Evolutionary conservation across 2,329 filamentous ascomycete genomes (phyloP).

Genomic region (Cercospora sp.): DNA sequence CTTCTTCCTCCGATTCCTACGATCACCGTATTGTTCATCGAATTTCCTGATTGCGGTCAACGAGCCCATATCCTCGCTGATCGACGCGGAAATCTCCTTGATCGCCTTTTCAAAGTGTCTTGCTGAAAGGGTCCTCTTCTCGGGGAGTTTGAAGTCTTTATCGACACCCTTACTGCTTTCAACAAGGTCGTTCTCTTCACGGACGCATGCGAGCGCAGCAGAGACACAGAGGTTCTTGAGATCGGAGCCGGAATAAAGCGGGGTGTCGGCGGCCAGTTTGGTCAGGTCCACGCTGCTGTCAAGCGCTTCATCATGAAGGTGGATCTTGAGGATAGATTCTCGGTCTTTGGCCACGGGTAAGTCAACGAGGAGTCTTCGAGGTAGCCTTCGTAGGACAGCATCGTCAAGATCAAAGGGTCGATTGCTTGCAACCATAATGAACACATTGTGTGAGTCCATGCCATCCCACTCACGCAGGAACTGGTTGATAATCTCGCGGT

Average conservation of each 20-base stretch:
- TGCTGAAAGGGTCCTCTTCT: constrained; percentile 64
- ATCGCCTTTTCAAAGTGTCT: constrained; percentile 84
- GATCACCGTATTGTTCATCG: constrained; percentile 90
- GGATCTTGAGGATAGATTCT: constrained; percentile 67
- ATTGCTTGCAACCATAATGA: constrained; percentile 98
- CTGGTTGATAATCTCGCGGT: constrained; percentile 92
- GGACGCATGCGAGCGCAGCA: constrained; percentile 75
- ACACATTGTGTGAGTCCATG: constrained; percentile 72
- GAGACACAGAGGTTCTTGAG: constrained; percentile 81
- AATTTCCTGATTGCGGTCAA: constrained; percentile 88
- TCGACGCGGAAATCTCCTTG: constrained; percentile 85
- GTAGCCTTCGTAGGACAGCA: constrained; percentile 74
- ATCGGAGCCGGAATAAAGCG: constrained; percentile 79
- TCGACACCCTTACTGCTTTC: constrained; percentile 32
- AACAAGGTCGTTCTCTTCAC: constrained; percentile 64
- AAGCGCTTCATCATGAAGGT: constrained; percentile 68
- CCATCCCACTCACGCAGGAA: constrained; percentile 97
- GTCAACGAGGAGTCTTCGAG: constrained; percentile 71
- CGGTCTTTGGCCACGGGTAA: constrained; percentile 67
- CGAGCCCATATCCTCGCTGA: constrained; percentile 89
- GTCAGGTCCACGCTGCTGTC: constrained; percentile 62
- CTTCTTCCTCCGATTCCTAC: constrained; percentile 59
- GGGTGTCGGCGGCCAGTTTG: constrained; percentile 65
- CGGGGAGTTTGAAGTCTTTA: constrained; percentile 61
- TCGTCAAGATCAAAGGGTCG: constrained; percentile 93